Conservation (phyloP, 1,284 basidiomycete genomes). For the Mycosarcoma mackinlayi region DNA sequence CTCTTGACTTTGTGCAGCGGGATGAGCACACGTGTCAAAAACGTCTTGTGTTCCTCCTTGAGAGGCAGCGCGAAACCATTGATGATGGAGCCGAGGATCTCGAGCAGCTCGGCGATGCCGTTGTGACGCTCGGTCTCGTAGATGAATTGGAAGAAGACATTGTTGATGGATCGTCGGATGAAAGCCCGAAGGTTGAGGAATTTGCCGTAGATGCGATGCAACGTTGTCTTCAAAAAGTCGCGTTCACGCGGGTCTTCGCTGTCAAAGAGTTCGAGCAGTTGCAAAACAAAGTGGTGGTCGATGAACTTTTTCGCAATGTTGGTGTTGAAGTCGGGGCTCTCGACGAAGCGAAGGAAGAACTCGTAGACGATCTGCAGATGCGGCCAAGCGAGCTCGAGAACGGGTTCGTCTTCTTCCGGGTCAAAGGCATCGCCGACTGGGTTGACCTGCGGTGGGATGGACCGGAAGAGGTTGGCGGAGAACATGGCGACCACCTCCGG, state of each 20-base stretch:
- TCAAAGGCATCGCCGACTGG: slow-evolving; percentile 98
- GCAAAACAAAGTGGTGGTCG: slow-evolving; percentile 92
- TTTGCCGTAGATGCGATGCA: slow-evolving; percentile 99
- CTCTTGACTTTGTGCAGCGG: slow-evolving; percentile 98
- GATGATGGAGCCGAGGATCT: slow-evolving; percentile 99
- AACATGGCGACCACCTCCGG: slow-evolving; percentile 97
- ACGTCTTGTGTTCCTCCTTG: slow-evolving; percentile 99
- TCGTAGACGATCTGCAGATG: slow-evolving; percentile 99
- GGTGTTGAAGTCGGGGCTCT: slow-evolving; percentile 97
- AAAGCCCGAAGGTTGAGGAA: slow-evolving; percentile 98
- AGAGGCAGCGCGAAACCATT: slow-evolving; percentile 98
- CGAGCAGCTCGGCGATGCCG: slow-evolving; percentile 96
- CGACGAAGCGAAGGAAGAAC: slow-evolving; percentile 99
- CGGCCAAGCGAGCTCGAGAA: slow-evolving; percentile 98
- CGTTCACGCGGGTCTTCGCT: slow-evolving; percentile 98
- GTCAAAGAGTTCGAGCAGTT: slow-evolving; percentile 97
- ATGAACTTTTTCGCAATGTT: slow-evolving; percentile 98
- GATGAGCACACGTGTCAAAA: slow-evolving; percentile 93
- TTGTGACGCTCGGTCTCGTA: slow-evolving; percentile 99
- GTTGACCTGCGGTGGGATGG: slow-evolving; percentile 99
- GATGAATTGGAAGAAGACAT: slow-evolving; percentile 98
- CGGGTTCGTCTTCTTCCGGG: slow-evolving; percentile 99
- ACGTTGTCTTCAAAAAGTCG: slow-evolving; percentile 98
- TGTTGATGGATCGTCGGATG: slow-evolving; percentile 98
- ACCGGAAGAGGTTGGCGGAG: slow-evolving; percentile 93